Evolutionary conservation across 495 filamentous ascomycete genomes (phyloP), one percentile per base, ranked within the genome.

Genomic region (Letharia lupina): DNA sequence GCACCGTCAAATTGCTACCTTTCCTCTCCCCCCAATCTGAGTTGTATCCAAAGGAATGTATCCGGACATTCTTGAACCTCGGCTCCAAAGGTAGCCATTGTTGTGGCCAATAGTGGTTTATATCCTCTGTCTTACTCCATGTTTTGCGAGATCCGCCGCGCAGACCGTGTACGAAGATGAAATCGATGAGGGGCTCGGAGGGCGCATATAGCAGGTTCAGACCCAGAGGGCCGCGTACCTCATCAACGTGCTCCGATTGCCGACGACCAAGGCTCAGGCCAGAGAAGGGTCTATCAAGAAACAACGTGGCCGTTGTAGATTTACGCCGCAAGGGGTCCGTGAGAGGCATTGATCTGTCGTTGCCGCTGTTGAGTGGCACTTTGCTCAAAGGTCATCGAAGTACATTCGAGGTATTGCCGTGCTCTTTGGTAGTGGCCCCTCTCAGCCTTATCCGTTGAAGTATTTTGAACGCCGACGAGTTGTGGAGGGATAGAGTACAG

Each of bases 81-180:
- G 69, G 60, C 35, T 79, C 75, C 13, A 61, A 28, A 9, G 77
- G 69, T 37, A 80, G 73, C 78, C 78, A 79, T 56, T 69, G 65
- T 62, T 76, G 59, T 23, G 78, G 78, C 78, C 77, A 79, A 61
- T 70, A 79, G 60, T 68, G 68, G 0, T 40, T 44, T 11, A 68
- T 63, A 47, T 69, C 66, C 12, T 62, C 66, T 45, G 72, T 65
- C 33, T 76, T 68, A n/a, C 57, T 66, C 76, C 76, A 78, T 60
- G 74, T 77, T 59, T 68, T 72, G 7, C 62, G 62, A 9, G 75
- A 77, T 4, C 68, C 70, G 1, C 76, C 76, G 9, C 74, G 70
- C 8, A 78, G 64, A 37, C 76, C 76, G 65, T 78, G 76, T 1
- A 78, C 76, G 50, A 77, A 78, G 56, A 77, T 67, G 23, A 77